Conservation (phyloP, 257 asterid genomes). For the Knoxia roxburghii region DNA sequence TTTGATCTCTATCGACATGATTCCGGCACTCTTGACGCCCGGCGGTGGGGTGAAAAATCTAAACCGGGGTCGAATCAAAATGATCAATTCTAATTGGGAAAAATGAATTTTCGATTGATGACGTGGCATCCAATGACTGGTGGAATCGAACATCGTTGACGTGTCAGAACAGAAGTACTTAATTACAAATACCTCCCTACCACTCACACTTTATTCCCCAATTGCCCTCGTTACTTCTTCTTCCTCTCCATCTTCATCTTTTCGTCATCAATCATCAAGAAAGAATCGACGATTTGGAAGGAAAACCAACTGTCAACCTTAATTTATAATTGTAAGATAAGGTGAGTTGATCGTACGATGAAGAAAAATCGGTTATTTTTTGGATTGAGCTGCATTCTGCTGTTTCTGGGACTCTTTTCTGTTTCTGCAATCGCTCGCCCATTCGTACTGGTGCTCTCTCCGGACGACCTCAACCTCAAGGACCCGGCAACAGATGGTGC, state of each 20-base stretch:
- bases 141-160: constrained; percentile 16
- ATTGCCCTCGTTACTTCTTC: neutral
- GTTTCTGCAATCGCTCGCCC: constrained; percentile 54
- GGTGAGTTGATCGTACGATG: constrained; percentile 20
- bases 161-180: constrained; percentile 19
- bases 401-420: constrained; percentile 45
- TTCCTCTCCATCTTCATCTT: neutral
- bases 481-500: constrained; percentile 20
- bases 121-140: constrained; percentile 42
- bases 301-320: neutral
- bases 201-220: neutral
- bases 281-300: neutral
- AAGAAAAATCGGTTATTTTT: constrained; percentile 31
- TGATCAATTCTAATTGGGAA: neutral
- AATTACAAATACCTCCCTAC: constrained; percentile 3
- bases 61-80: neutral
- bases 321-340: neutral
- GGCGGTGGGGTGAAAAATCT: neutral
- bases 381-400: constrained; percentile 31
- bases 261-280: too few relatives aligned
- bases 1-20: constrained; percentile 70
- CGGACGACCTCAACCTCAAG: constrained; percentile 63
- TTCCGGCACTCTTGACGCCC: neutral
- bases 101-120: neutral
- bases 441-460: constrained; percentile 65